These are phyloP conservation scores for Acrocalymma vagum DNA, from an alignment of 2,329 filamentous ascomycete species.

Conservation along the genomic window DNA sequence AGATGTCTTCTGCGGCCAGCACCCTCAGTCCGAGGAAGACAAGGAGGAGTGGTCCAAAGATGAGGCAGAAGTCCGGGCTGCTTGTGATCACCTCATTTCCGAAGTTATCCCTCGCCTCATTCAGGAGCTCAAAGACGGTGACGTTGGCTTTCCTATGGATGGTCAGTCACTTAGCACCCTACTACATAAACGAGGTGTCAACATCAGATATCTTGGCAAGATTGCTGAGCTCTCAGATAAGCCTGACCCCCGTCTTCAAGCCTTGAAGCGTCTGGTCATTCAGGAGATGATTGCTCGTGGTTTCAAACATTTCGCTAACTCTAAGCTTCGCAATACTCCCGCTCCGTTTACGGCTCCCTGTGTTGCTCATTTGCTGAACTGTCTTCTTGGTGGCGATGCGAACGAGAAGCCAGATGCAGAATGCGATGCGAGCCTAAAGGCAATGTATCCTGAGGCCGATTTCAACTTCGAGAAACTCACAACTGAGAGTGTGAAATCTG, in stretches of 20 bases:
- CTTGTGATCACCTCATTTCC: slow-evolving; percentile 78
- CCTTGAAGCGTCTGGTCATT: slow-evolving; percentile 77
- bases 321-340: slow-evolving; percentile 81
- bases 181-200: slow-evolving; percentile 96
- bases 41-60: slow-evolving; percentile 84
- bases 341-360: slow-evolving; percentile 81
- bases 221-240: slow-evolving; percentile 71
- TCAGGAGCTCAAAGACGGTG: slow-evolving; percentile 86
- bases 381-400: slow-evolving; percentile 78
- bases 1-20: slow-evolving; percentile 92
- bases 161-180: slow-evolving; percentile 88
- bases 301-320: slow-evolving; percentile 90
- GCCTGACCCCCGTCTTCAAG: slow-evolving; percentile 73
- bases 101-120: slow-evolving; percentile 86
- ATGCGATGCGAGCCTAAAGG: slow-evolving; percentile 75
- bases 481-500: slow-evolving; percentile 72
- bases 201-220: slow-evolving; percentile 93
- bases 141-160: slow-evolving; percentile 98
- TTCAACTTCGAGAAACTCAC: slow-evolving; percentile 82
- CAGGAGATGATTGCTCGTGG: slow-evolving; percentile 96
- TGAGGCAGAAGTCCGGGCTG: slow-evolving; percentile 86
- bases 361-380: slow-evolving; percentile 90
- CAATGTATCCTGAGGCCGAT: slow-evolving; percentile 82
- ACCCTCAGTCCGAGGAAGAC: slow-evolving; percentile 88
- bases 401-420: slow-evolving; percentile 83